Percentiles rank a stretch among this genome's conserved stretches.
These are phyloP conservation scores for Termitomyces sp. DNA, from an alignment of 768 basidiomycete species.

Conservation along the genomic window DNA sequence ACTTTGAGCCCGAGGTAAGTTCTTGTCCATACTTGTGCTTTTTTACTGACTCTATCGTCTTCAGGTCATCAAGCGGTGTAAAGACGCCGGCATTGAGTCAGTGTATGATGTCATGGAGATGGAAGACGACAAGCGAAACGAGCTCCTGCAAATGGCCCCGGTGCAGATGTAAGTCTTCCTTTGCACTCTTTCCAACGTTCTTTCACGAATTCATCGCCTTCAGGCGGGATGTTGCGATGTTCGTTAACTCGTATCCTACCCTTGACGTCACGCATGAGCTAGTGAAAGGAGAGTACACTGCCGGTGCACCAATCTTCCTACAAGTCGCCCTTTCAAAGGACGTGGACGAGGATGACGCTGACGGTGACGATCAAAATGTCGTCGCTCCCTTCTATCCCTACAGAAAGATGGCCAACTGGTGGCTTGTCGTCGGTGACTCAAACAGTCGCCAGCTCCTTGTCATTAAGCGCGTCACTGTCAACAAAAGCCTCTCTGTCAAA, in stretches of 20 bases:
- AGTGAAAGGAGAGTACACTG: slow-evolving; percentile 82
- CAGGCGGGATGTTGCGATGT: slow-evolving; percentile 91
- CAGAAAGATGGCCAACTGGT: slow-evolving; percentile 94
- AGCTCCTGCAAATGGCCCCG: slow-evolving; percentile 79
- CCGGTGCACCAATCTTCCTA: slow-evolving; percentile 52
- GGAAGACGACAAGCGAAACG: slow-evolving; percentile 86
- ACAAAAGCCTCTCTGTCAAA: slow-evolving; percentile 77
- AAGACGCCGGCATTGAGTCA: slow-evolving; percentile 73
- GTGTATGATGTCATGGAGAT: slow-evolving; percentile 99
- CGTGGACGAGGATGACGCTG: slow-evolving; percentile 68
- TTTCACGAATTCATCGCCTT: slow-evolving; percentile 11
- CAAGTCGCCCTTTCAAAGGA: slow-evolving; percentile 80
- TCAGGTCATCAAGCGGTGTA: slow-evolving; percentile 81
- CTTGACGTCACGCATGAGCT: slow-evolving; percentile 86
- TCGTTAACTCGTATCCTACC: slow-evolving; percentile 97
- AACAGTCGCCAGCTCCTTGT: slow-evolving; percentile 61
- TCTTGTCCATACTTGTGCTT: too few species aligned
- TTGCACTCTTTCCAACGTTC: background rate
- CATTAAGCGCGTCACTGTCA: slow-evolving; percentile 88
- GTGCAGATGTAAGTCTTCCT: slow-evolving; percentile 74
- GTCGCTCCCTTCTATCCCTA: slow-evolving; percentile 92
- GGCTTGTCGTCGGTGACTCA: slow-evolving; percentile 91
- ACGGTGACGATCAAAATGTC: slow-evolving; percentile 68
- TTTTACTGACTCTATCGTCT: background rate
- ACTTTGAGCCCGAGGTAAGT: slow-evolving; percentile 85